Evolutionary conservation across 2,329 filamentous ascomycete species (phyloP), one percentile per base, ranked within the genome.

Genomic region (Curvularia lunata): DNA sequence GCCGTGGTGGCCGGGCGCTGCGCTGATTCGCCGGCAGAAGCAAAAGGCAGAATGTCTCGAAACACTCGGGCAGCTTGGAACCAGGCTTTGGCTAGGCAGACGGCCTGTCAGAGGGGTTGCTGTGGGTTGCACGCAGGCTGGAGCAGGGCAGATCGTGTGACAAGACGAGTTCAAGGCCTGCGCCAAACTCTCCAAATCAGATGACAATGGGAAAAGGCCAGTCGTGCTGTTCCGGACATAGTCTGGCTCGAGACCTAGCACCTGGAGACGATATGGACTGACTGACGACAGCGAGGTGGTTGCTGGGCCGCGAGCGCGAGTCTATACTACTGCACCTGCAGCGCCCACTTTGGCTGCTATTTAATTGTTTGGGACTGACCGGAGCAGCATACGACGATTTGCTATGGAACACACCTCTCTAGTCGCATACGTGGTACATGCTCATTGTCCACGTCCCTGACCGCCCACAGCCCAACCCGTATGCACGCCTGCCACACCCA

Each of bases 181-280:
- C 72, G 73, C 65, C 73, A 67, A 52, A 68, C 64, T 71, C 72
- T 71, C 65, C 72, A 67, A 66, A 74, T 74, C 67, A 73, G 65
- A 63, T 67, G 70, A 63, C 63, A 67, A 63, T 71, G 68, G 54
- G 65, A 61, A 64, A 58, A 63, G 43, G 59, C 67, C 48, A 30
- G 48, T 54, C 62, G 59, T 56, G 65, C 62, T 67, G 68, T 65
- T 58, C 66, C 65, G 66, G 66, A 75, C 73, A 76, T 76, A 68
- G 65, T 67, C 69, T 70, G 61, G 62, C 59, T 56, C 50, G 28
- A 38, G 58, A 56, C 55, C 19, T 48, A 60, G 54, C 59, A 52
- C 52, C 59, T 50, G 59, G 57, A 58, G 40, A 8, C 47, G n/a
- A 46, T 43, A 42, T 28, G 32, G 40, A 50, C 50, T 30, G 27